A percentile compares a stretch with the other conserved stretches of the same genome.
Evolutionary conservation across 768 basidiomycete genomes (phyloP).

Genomic region (Xerocomellus chrysenteron): DNA sequence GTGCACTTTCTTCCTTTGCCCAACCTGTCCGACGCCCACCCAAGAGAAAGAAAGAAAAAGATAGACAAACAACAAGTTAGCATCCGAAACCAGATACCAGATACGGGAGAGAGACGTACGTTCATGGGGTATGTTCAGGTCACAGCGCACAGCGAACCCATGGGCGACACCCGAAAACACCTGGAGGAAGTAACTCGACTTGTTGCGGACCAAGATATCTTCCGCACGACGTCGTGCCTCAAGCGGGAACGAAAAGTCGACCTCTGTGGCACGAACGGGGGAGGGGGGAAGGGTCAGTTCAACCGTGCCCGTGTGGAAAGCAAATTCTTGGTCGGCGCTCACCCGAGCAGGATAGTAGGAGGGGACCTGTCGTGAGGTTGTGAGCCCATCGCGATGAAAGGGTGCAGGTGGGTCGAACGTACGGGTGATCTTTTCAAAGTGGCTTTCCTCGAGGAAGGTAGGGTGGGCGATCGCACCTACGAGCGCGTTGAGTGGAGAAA

Average conservation of each 20-base stretch:
- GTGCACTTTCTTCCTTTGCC: constrained; percentile 58
- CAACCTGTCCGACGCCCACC: constrained; percentile 39
- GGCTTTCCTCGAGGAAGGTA: constrained; percentile 47
- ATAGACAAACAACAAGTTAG: neutral
- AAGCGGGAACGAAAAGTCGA: constrained; percentile 48
- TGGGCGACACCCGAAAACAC: constrained; percentile 46
- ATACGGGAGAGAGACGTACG: constrained; percentile 11
- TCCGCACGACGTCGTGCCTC: constrained; percentile 53
- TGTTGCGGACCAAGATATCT: constrained; percentile 48
- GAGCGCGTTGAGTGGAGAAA: neutral
- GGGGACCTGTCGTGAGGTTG: constrained; percentile 5
- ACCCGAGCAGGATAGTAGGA: constrained; percentile 26
- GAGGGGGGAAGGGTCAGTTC: neutral
- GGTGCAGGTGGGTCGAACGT: constrained; percentile 11
- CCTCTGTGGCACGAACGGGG: constrained; percentile 41
- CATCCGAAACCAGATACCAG: neutral
- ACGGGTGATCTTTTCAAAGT: constrained; percentile 50
- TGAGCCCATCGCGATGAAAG: neutral
- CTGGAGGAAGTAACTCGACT: constrained; percentile 52
- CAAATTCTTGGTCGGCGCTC: neutral
- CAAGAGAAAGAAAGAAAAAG: no score
- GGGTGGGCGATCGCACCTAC: constrained; percentile 54
- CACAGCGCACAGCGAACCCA: constrained; percentile 21
- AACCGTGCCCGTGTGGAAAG: neutral
- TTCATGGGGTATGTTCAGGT: constrained; percentile 14